These are phyloP conservation scores for Usnea hakonensis DNA, from an alignment of 495 filamentous ascomycete species.

Conservation along the genomic window DNA sequence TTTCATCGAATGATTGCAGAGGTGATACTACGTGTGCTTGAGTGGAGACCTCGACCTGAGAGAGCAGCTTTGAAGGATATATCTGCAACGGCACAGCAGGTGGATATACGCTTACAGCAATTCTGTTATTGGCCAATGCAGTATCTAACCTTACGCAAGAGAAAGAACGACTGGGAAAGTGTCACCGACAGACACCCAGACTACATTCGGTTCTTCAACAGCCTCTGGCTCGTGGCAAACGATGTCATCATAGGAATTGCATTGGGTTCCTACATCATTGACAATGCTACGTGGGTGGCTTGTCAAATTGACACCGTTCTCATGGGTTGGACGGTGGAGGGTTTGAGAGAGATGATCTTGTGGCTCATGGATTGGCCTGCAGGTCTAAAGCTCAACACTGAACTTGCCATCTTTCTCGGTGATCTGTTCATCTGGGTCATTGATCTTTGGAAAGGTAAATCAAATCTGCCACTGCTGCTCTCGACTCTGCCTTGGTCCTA, in stretches of 20 bases:
- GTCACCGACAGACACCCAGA: conserved; percentile 92
- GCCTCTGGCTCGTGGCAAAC: conserved; percentile 96
- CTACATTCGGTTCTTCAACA: conserved; percentile 99
- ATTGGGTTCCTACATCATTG: conserved; percentile 91
- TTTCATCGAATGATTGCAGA: conserved; percentile 79
- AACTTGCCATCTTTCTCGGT: conserved; percentile 86
- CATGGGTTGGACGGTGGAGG: conserved; percentile 77
- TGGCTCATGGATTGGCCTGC: conserved; percentile 98
- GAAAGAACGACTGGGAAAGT: conserved; percentile 92
- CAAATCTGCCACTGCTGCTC: not conserved
- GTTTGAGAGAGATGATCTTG: conserved; percentile 77
- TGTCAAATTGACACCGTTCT: conserved; percentile 72
- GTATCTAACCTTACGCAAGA: conserved; percentile 78
- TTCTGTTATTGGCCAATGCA: conserved; percentile 99
- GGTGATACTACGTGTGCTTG: conserved; percentile 66
- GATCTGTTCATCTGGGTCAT: conserved; percentile 98
- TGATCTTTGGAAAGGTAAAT: conserved; percentile 82
- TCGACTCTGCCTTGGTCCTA: not conserved
- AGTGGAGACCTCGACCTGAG: conserved; percentile 77
- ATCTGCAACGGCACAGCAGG: conserved; percentile 94
- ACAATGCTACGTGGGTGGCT: conserved; percentile 82
- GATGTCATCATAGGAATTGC: conserved; percentile 98
- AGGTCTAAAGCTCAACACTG: conserved; percentile 94
- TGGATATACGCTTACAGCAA: conserved; percentile 95
- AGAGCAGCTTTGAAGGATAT: conserved; percentile 88